These are phyloP conservation scores for Cladophialophora bantiana DNA, from an alignment of 2,329 filamentous ascomycete genomes.

Conservation along the genomic window DNA sequence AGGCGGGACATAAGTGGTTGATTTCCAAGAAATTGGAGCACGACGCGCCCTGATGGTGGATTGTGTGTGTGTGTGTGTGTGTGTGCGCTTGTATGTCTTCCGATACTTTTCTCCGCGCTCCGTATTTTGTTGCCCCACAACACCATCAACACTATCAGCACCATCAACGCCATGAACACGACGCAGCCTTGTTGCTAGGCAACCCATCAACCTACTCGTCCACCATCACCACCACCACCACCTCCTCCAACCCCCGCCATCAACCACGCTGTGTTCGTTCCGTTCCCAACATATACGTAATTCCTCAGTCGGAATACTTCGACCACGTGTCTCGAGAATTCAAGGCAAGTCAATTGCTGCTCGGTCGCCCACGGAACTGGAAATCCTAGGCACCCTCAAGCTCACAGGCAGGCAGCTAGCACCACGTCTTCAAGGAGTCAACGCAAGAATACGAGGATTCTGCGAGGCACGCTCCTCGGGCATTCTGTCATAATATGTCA, in stretches of 20 bases:
- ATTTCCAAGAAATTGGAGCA: not conserved
- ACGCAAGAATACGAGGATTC: too few species aligned
- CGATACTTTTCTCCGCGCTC: not conserved
- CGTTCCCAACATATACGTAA: not conserved
- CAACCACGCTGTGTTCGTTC: not conserved
- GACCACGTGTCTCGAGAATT: not conserved
- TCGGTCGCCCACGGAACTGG: not conserved
- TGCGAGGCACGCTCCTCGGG: not conserved
- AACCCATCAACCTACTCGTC: constrained; percentile 7
- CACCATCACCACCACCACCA: not conserved
- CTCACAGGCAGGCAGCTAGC: not conserved
- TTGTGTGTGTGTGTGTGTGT: not conserved
- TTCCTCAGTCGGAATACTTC: not conserved
- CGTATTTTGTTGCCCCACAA: constrained; percentile 10
- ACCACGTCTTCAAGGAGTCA: too few species aligned
- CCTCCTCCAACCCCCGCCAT: not conserved
- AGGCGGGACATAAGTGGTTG: constrained; percentile 21
- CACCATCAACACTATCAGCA: too few species aligned
- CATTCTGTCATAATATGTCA: constrained; percentile 21
- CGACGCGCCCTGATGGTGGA: constrained; percentile 21
- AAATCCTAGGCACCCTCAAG: not conserved
- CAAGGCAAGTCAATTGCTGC: not conserved
- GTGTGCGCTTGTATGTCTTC: not conserved
- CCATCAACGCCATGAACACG: too few species aligned
- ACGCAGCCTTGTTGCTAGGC: constrained; percentile 23